phyloP scores from a whole-genome alignment of 2,329 filamentous ascomycete genomes.

The Colletotrichum musicola region DNA sequence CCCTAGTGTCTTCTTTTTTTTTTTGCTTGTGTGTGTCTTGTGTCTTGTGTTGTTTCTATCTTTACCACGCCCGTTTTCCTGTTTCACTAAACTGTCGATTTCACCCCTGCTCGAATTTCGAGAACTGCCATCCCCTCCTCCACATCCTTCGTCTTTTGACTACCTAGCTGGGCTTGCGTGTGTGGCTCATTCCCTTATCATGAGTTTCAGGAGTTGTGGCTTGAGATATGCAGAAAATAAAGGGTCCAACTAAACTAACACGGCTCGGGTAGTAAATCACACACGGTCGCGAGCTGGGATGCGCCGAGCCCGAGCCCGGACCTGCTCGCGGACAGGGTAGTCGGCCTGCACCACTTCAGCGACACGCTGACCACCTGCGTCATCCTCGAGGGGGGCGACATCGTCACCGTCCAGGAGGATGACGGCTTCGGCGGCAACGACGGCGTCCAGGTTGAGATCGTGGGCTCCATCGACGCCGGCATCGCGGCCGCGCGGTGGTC shows the following conservation, averaged over 20 bases:
- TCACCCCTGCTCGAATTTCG: conserved; percentile 1
- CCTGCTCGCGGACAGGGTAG: conserved; percentile 78
- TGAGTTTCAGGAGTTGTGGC: not conserved
- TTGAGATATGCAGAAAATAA: conserved; percentile 6
- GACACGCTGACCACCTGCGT: conserved; percentile 84
- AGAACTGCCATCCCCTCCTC: not conserved
- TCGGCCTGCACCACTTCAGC: conserved; percentile 86
- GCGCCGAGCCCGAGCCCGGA: conserved; percentile 84
- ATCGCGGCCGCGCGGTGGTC: conserved; percentile 94
- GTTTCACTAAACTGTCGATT: conserved; percentile 3
- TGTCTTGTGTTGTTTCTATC: not conserved
- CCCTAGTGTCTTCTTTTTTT: not conserved
- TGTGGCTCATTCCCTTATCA: not conserved
- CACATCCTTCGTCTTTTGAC: not conserved
- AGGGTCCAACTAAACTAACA: conserved; percentile 42
- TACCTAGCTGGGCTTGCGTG: not conserved
- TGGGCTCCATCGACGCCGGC: conserved; percentile 92
- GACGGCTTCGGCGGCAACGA: conserved; percentile 45
- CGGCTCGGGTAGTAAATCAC: conserved; percentile 44
- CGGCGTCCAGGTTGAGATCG: conserved; percentile 89
- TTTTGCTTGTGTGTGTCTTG: not conserved
- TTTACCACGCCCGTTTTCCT: conserved; percentile 1
- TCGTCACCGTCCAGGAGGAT: conserved; percentile 84
- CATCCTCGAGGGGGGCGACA: conserved; percentile 90
- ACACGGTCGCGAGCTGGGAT: conserved; percentile 85